Evolutionary conservation across 768 basidiomycete species (phyloP).

Genomic region (Psilocybe sp.): DNA sequence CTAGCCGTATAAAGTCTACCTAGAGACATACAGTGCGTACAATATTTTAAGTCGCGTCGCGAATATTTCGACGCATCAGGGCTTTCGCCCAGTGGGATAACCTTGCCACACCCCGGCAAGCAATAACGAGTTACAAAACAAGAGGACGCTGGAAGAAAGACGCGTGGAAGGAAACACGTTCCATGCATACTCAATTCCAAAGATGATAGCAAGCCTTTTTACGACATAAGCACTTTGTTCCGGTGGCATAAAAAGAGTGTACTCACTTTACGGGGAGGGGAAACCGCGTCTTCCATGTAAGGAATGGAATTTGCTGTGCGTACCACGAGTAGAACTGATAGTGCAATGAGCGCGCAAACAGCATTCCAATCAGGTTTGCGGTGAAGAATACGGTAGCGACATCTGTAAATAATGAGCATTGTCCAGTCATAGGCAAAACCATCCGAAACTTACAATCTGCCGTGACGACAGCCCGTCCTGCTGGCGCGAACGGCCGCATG

Average conservation of each 20-base stretch:
- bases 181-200: slow-evolving; percentile 81
- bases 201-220: slow-evolving; percentile 56
- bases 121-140: slow-evolving; percentile 49
- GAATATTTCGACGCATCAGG: not conserved
- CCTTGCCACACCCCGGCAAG: slow-evolving; percentile 34
- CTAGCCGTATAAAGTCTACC: too few relatives aligned
- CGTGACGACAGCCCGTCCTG: slow-evolving; percentile 43
- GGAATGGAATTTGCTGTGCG: slow-evolving; percentile 82
- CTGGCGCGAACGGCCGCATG: slow-evolving; percentile 45
- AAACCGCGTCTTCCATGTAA: slow-evolving; percentile 72
- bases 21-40: too few relatives aligned
- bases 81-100: slow-evolving; percentile 12
- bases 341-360: slow-evolving; percentile 92
- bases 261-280: slow-evolving; percentile 61
- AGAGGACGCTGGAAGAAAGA: slow-evolving; percentile 56
- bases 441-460: slow-evolving; percentile 56
- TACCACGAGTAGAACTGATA: slow-evolving; percentile 99
- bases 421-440: not conserved
- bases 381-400: slow-evolving; percentile 82
- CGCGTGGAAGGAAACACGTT: slow-evolving; percentile 81
- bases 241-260: not conserved
- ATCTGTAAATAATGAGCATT: slow-evolving; percentile 40
- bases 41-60: too few relatives aligned
- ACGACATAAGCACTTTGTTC: slow-evolving; percentile 4
- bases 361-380: slow-evolving; percentile 86